Evolutionary conservation across 306 rosid species (phyloP).

Genomic region (Luffa acutangula): DNA sequence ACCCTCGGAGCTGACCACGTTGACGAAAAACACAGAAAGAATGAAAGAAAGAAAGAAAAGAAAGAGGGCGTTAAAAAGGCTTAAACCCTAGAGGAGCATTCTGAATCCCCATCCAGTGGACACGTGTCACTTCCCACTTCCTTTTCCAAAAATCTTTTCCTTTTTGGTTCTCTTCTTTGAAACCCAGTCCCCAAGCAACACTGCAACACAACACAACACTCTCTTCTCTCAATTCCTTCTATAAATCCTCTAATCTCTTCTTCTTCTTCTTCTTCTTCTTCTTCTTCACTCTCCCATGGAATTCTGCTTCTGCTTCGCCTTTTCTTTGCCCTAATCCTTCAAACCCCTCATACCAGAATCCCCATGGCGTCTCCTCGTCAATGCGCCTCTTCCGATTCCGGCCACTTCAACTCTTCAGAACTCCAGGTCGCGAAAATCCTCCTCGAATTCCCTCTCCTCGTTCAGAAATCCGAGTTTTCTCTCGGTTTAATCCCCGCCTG

Average conservation of each 20-base stretch:
- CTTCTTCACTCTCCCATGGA: background rate
- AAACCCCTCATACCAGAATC: no score
- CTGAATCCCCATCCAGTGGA: conserved; percentile 16
- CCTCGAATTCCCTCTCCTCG: background rate
- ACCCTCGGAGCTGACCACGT: background rate
- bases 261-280: background rate
- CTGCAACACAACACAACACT: background rate
- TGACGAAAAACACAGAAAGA: background rate
- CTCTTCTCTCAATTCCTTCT: no score
- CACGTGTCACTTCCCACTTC: conserved; percentile 34
- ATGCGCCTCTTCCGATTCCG: background rate
- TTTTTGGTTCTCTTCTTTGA: background rate
- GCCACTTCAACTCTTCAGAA: background rate
- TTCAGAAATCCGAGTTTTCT: background rate
- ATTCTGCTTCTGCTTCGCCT: background rate
- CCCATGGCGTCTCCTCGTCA: background rate
- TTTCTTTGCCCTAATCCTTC: background rate
- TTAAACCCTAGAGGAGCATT: conserved; percentile 36
- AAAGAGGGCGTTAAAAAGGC: background rate
- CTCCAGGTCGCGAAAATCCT: conserved; percentile 14
- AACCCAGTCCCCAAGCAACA: conserved; percentile 15
- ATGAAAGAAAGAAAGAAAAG: background rate
- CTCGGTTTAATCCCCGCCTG: conserved; percentile 14
- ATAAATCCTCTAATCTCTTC: background rate
- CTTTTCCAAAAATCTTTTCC: background rate